Conservation (phyloP, 2,329 filamentous ascomycete genomes). For the Calycina marina region DNA sequence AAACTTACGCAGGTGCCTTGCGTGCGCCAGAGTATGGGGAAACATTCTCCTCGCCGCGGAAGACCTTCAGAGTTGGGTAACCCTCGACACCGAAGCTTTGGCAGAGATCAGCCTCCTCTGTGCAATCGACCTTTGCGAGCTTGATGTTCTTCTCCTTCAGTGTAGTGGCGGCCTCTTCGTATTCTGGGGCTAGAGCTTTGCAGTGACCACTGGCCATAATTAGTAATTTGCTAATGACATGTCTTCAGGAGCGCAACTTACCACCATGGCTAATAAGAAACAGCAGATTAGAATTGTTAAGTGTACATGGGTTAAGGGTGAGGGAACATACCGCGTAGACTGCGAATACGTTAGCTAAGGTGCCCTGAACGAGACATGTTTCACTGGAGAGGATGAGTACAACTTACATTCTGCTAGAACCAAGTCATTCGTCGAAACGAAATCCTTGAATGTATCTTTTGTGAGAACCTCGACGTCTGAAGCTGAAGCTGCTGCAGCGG, state of each 20-base stretch:
- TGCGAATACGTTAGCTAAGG: constrained; percentile 23
- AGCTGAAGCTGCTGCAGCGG: constrained; percentile 42
- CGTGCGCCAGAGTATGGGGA: constrained; percentile 76
- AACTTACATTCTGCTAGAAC: constrained; percentile 85
- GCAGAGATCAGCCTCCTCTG: constrained; percentile 85
- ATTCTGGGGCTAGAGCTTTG: constrained; percentile 92
- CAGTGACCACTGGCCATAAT: constrained; percentile 54
- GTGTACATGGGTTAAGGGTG: too few species aligned
- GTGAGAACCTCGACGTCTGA: constrained; percentile 80
- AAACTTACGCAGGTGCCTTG: constrained; percentile 60
- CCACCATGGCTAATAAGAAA: constrained; percentile 23
- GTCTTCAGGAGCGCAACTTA: constrained; percentile 14
- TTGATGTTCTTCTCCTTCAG: constrained; percentile 81
- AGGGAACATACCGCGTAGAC: constrained; percentile 77
- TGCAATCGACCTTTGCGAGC: constrained; percentile 86
- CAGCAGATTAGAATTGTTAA: constrained; percentile 15
- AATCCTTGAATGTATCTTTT: constrained; percentile 74
- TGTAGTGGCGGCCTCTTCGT: constrained; percentile 71
- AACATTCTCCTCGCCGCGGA: constrained; percentile 76
- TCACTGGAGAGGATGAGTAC: neutral
- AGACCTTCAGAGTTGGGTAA: constrained; percentile 97
- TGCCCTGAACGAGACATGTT: constrained; percentile 2
- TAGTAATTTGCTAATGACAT: constrained; percentile 16
- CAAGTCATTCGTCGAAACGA: constrained; percentile 72
- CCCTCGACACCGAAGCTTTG: constrained; percentile 82